phyloP scores from a whole-genome alignment of 345 rosid genomes.

The Excoecaria cochinchinensis region DNA sequence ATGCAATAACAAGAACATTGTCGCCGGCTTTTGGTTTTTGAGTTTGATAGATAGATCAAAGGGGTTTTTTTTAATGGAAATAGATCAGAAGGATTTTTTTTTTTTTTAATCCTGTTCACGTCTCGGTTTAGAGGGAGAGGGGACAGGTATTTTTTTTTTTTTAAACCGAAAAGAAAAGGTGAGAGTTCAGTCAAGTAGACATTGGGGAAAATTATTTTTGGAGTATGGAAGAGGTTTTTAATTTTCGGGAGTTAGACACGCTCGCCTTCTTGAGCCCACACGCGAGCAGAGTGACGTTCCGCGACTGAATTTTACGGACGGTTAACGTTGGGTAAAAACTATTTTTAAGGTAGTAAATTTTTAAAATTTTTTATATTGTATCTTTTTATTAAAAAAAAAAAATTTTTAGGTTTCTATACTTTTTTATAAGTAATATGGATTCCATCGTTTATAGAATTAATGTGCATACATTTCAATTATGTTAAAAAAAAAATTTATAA shows the following conservation, averaged over 20 bases:
- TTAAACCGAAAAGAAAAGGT: too few species aligned
- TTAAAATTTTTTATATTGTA: too few species aligned
- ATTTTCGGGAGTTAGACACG: not conserved
- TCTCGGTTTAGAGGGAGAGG: not conserved
- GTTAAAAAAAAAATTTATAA: too few species aligned
- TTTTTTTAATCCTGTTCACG: not conserved
- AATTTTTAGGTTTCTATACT: too few species aligned
- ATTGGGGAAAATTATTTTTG: not conserved
- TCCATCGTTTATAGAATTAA: too few species aligned
- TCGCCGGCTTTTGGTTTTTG: not conserved
- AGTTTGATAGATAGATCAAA: not conserved
- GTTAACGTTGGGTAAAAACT: too few species aligned
- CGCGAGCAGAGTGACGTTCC: not conserved
- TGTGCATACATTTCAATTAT: too few species aligned
- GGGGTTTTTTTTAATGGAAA: not conserved
- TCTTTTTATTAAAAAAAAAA: too few species aligned
- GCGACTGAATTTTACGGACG: too few species aligned
- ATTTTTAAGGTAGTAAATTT: too few species aligned
- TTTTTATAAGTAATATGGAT: too few species aligned
- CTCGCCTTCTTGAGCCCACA: not conserved
- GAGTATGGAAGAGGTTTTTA: not conserved
- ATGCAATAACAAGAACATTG: conserved; percentile 6
- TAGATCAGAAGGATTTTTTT: not conserved
- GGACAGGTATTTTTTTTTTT: too few species aligned
- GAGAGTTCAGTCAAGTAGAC: not conserved